Base-by-base conservation (phyloP, 106 monocot genomes). In the Dioscorea alata region DNA sequence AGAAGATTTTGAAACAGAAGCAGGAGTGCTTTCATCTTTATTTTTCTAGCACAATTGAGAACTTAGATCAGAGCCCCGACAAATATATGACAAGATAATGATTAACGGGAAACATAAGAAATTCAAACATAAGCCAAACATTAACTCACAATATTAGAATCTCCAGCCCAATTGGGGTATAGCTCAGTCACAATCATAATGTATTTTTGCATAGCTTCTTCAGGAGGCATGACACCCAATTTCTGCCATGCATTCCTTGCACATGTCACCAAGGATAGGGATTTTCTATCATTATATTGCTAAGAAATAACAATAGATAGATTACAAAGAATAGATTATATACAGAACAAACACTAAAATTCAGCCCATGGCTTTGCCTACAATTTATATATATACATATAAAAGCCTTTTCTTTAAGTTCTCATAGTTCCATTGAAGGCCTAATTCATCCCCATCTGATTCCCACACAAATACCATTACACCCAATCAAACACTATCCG, bases 121-220 rank as follows among this genome's bases (percentile, higher is more conserved):
- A 42, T 42, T 42, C 42, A 42, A 42, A 42, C 0, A 42, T 1
- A 42, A 42, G 9, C 6, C 42, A 10, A 42, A 10, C 42, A 70
- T 50, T 31, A 73, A 75, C 85, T 90, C 65, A 90, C 99, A 23
- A 23, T 74, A 31, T 49, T 49, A 19, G 82, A 79, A 79, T 81
- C 85, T 73, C 25, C 48, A 49, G 76, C 71, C 99, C 99, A 99
- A 24, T 84, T 65, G 68, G 99, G 99, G 82, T 78, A 99, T 56
- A 90, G 64, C 69, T 88, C 78, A 53, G 17, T 73, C 23, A 99
- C 87, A 74, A 90, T 81, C 57, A 53, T 69, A 66, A 99, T 84
- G 65, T 99, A 99, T 61, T 88, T 83, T 68, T 93, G 74, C 99
- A 99, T 99, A 42, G 99, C 99, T 84, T 99, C 99, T 80, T 99